Evolutionary conservation across 768 basidiomycete genomes (phyloP).

Genomic region (Trametes cubensis): DNA sequence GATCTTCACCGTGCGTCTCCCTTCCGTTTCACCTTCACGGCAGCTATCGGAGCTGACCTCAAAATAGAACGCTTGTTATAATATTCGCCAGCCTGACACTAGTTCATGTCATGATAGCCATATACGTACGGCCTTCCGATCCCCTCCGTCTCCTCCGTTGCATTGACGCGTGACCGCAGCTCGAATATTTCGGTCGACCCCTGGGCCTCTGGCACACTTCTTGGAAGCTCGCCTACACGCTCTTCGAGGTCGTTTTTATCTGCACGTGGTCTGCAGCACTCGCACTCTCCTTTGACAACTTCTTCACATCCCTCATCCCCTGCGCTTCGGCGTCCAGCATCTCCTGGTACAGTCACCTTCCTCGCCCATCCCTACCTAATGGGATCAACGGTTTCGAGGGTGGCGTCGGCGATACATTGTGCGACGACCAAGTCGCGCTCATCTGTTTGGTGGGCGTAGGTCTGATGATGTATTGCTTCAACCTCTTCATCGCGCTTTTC

Average conservation of each 20-base stretch:
- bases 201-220: conserved; percentile 92
- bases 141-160: conserved; percentile 24
- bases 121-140: conserved; percentile 63
- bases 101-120: conserved; percentile 80
- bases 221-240: conserved; percentile 81
- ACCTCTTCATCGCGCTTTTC: conserved; percentile 82
- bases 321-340: conserved; percentile 63
- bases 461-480: conserved; percentile 79
- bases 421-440: conserved; percentile 75
- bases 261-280: conserved; percentile 93
- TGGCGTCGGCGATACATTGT: conserved; percentile 59
- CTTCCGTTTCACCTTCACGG: background rate
- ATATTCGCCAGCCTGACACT: conserved; percentile 84
- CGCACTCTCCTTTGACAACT: conserved; percentile 89
- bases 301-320: conserved; percentile 82
- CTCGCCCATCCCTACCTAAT: conserved; percentile 50
- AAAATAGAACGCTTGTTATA: conserved; percentile 71
- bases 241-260: conserved; percentile 87
- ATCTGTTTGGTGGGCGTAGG: conserved; percentile 79
- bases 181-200: conserved; percentile 92
- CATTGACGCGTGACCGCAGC: conserved; percentile 45
- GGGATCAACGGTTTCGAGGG: conserved; percentile 52
- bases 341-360: conserved; percentile 75
- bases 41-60: background rate
- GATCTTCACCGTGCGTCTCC: conserved; percentile 73